Evolutionary conservation across 257 asterid species (phyloP).

Genomic region (Solanum dulcamara): DNA sequence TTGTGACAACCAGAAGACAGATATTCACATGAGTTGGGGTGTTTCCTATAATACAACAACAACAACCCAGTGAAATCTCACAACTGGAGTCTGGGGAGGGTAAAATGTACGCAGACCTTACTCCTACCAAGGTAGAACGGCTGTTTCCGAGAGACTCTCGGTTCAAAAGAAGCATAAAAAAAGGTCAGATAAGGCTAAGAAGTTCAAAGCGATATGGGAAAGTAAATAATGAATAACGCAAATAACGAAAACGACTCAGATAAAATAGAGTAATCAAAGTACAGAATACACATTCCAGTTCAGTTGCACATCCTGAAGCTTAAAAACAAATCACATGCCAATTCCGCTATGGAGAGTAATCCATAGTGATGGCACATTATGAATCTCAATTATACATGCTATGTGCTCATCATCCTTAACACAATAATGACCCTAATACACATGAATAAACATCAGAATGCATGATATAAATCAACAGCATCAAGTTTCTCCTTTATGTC

Average conservation of each 20-base stretch:
- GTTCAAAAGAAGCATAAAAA: too few species aligned
- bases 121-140: too few species aligned
- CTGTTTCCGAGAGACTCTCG: too few species aligned
- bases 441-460: not conserved
- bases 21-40: not conserved
- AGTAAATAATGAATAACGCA: too few species aligned
- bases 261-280: too few species aligned
- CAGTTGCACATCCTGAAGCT: not conserved
- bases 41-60: too few species aligned
- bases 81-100: too few species aligned
- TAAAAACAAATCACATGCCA: not conserved
- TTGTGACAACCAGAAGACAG: not conserved
- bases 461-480: not conserved
- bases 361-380: not conserved
- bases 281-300: not conserved
- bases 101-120: too few species aligned
- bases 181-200: too few species aligned
- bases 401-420: not conserved
- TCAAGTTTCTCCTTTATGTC: not conserved
- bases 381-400: not conserved
- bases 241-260: too few species aligned
- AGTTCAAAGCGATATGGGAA: too few species aligned
- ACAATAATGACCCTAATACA: not conserved
- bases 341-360: not conserved
- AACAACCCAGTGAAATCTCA: too few species aligned